Conservation (phyloP, 805 yeast species). For the Zygosaccharomyces siamensis region DNA sequence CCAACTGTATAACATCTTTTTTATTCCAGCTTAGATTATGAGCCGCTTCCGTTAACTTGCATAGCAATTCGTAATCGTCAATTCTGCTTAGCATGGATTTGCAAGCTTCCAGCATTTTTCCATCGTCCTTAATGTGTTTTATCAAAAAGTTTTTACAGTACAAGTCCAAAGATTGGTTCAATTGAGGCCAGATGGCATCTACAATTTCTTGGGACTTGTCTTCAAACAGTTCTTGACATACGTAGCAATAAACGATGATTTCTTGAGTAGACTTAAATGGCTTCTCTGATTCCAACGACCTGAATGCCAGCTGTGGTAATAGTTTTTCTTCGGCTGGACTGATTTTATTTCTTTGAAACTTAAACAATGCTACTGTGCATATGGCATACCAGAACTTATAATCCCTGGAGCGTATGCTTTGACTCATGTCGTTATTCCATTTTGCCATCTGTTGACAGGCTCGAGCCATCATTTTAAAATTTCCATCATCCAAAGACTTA, state of each 20-base stretch:
- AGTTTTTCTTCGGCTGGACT: constrained; percentile 45
- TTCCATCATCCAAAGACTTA: constrained; percentile 43
- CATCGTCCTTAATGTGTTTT: constrained; percentile 42
- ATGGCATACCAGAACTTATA: constrained; percentile 54
- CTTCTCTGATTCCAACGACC: constrained; percentile 46
- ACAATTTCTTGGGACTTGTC: constrained; percentile 38
- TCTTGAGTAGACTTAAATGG: constrained; percentile 64
- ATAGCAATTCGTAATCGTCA: constrained; percentile 57
- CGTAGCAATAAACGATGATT: constrained; percentile 50
- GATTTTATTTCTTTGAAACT: constrained; percentile 35
- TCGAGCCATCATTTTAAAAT: constrained; percentile 51
- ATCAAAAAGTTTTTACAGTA: constrained; percentile 56
- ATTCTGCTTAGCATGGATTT: constrained; percentile 43
- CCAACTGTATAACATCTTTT: constrained; percentile 33
- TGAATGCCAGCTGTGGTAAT: constrained; percentile 56
- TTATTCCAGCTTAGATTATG: constrained; percentile 46
- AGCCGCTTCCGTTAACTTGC: constrained; percentile 50
- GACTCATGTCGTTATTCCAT: constrained; percentile 33
- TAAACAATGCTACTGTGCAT: constrained; percentile 40
- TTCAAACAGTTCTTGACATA: constrained; percentile 38
- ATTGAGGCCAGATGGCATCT: constrained; percentile 31
- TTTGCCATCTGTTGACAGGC: constrained; percentile 41
- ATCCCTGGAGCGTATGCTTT: constrained; percentile 27
- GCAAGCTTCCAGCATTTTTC: constrained; percentile 40
- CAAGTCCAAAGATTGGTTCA: constrained; percentile 44